These are phyloP conservation scores for Elaeis oleifera DNA, from an alignment of 202 grass and related monocot species.

Conservation along the genomic window DNA sequence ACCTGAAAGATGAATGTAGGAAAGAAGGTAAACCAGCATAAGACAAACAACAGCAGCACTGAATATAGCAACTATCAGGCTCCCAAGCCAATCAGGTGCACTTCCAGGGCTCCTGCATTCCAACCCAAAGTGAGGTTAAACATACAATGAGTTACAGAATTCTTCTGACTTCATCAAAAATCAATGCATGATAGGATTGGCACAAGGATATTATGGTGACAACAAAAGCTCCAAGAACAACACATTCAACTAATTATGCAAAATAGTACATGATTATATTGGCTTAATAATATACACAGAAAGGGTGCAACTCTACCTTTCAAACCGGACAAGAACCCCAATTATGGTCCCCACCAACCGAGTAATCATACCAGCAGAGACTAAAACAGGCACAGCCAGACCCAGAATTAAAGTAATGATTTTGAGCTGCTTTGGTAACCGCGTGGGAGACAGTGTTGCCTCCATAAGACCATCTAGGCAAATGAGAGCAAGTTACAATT, in stretches of 20 bases:
- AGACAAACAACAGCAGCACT: constrained; percentile 57
- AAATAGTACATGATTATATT: constrained; percentile 8
- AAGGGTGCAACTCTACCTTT: constrained; percentile 51
- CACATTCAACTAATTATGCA: no score
- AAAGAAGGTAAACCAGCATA: constrained; percentile 85
- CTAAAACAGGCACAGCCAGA: constrained; percentile 52
- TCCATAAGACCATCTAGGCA: constrained; percentile 89
- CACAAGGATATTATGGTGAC: no score
- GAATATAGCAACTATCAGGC: constrained; percentile 57
- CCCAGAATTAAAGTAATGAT: constrained; percentile 70
- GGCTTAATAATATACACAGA: background rate
- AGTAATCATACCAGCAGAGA: constrained; percentile 59
- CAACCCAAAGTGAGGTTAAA: background rate
- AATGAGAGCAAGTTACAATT: background rate
- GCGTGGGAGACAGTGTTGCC: constrained; percentile 68
- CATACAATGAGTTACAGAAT: constrained; percentile 2
- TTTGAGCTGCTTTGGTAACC: constrained; percentile 86
- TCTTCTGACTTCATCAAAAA: no score
- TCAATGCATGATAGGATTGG: no score
- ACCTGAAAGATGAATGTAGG: constrained; percentile 93
- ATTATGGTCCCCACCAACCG: constrained; percentile 62
- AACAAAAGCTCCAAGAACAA: no score
- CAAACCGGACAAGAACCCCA: constrained; percentile 60
- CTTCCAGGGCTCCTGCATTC: constrained; percentile 73
- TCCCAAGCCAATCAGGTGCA: constrained; percentile 76